phyloP scores from a whole-genome alignment of 495 filamentous ascomycete genomes.

The Lophiotrema nucula region DNA sequence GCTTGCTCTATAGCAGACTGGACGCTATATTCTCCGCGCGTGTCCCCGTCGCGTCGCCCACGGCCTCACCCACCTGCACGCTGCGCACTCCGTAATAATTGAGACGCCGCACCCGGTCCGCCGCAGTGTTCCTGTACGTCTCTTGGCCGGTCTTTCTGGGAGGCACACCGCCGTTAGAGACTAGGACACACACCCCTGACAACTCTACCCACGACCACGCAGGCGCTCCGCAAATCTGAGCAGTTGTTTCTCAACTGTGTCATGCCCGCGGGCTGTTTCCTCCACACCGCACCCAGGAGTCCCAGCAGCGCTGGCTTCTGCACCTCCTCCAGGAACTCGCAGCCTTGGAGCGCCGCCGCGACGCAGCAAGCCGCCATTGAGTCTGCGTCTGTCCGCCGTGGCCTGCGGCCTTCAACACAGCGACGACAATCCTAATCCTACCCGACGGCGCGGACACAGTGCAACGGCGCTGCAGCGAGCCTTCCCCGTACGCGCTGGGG shows the following conservation, averaged over 20 bases:
- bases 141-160: no score
- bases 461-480: slow-evolving; percentile 1
- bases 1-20: not conserved
- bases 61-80: not conserved
- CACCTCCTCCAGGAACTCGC: not conserved
- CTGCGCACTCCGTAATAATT: not conserved
- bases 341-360: not conserved
- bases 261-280: slow-evolving; percentile 2
- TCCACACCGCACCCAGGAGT: not conserved
- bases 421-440: not conserved
- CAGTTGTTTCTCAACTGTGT: slow-evolving; percentile 9
- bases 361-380: slow-evolving; percentile 16
- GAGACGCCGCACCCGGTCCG: not conserved
- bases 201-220: not conserved
- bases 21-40: not conserved
- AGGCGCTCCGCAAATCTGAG: slow-evolving; percentile 1
- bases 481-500: slow-evolving; percentile 4
- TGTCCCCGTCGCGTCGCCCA: slow-evolving; percentile 1
- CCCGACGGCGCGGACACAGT: no score
- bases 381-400: slow-evolving; percentile 1
- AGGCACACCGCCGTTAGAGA: slow-evolving; percentile 19
- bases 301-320: slow-evolving; percentile 18
- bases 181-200: slow-evolving; percentile 10
- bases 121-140: no score
- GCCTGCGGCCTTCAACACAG: slow-evolving; percentile 5